Evolutionary conservation across 768 basidiomycete genomes (phyloP), one percentile per base, ranked within the genome.

Genomic region (Sutorius australiensis): DNA sequence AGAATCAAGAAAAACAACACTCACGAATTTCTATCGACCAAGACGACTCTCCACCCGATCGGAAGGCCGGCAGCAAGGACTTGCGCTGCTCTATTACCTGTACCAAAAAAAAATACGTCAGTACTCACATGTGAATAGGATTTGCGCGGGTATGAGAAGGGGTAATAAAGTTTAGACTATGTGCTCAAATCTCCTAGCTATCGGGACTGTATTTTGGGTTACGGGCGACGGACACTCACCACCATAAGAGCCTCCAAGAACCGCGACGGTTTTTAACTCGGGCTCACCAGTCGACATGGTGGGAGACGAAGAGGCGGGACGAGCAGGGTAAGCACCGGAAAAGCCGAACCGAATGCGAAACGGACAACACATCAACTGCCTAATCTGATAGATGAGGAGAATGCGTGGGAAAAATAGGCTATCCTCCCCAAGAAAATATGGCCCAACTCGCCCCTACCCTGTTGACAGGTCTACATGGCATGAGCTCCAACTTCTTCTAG

Each of bases 1-100:
- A n/a, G n/a, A n/a, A n/a, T n/a, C n/a, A n/a, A n/a, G n/a, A 13
- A 40, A 27, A 46, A 33, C 49, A 50, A 45, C 11, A 71, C 77
- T 54, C 66, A 82, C 77, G 77, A 79, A 62, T 87, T 85, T 44
- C 81, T 71, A 56, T 85, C 83, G 34, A 86, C 72, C 12, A 84
- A 64, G 5, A 84, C 71, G 24, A 86, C 71, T 27, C 77, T 73
- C 80, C 82, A 81, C 14, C 67, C 77, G 13, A 71, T 65, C 5
- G 82, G 81, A 16, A 84, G 63, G 12, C 69, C 70, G 9, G 75
- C 67, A 8, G 77, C 75, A 33, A 85, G 74, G 16, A 79, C 40
- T 50, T 77, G 76, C 5, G 79, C 77, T 0, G 79, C 80, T 37
- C 74, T 72, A 27, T 72, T 72, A 30, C 82, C 81, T 81, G 51